Evolutionary conservation across 176 grass and related monocot species (phyloP).

Genomic region (Sorghum bicolor): DNA sequence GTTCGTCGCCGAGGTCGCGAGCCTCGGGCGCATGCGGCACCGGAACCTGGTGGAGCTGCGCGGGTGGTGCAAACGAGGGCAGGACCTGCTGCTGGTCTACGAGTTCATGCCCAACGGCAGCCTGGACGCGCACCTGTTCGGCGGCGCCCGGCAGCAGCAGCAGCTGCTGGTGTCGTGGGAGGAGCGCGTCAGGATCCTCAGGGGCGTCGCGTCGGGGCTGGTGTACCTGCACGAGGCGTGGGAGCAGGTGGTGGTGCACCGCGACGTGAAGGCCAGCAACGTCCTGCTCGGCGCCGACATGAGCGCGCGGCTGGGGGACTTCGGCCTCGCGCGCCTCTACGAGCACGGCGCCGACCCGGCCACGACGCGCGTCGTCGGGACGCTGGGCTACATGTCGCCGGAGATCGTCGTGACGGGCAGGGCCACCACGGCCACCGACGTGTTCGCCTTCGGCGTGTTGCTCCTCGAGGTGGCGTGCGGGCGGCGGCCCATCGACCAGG

Average conservation of each 20-base stretch:
- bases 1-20: not conserved
- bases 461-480: constrained; percentile 42
- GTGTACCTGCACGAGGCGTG: too few species aligned
- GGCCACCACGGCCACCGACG: constrained; percentile 44
- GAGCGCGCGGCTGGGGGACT: too few species aligned
- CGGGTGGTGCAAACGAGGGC: constrained; percentile 38
- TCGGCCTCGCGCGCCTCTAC: constrained; percentile 9
- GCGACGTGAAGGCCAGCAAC: too few species aligned
- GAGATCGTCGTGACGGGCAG: constrained; percentile 37
- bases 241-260: too few species aligned
- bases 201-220: too few species aligned
- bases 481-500: constrained; percentile 22
- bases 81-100: constrained; percentile 72
- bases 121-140: constrained; percentile 12
- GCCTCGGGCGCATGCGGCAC: not conserved
- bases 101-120: constrained; percentile 86
- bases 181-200: too few species aligned
- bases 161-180: too few species aligned
- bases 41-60: constrained; percentile 22
- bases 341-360: constrained; percentile 28
- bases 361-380: constrained; percentile 35
- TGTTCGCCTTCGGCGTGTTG: constrained; percentile 45
- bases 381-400: constrained; percentile 57
- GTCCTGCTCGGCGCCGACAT: too few species aligned
- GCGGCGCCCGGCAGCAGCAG: too few species aligned